Conservation (phyloP, 2,329 filamentous ascomycete species). For the Talaromyces atroroseus region DNA sequence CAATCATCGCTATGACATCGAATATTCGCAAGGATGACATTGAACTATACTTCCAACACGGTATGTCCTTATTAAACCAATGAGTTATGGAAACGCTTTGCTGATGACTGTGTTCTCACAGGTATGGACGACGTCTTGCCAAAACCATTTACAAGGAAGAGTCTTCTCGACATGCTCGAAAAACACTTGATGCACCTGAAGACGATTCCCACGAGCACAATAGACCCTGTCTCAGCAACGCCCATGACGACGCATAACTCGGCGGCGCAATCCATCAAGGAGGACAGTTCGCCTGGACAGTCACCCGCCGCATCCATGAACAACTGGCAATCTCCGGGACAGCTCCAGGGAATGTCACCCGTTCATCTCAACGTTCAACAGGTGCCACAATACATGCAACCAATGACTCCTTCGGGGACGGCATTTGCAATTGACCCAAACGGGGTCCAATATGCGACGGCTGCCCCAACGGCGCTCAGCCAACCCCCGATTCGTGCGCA, state of each 20-base stretch:
- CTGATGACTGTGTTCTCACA: slow-evolving; percentile 33
- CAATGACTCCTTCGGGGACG: slow-evolving; percentile 31
- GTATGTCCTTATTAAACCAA: slow-evolving; percentile 48
- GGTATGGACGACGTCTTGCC: slow-evolving; percentile 97
- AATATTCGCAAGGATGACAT: slow-evolving; percentile 97
- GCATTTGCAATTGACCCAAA: slow-evolving; percentile 36
- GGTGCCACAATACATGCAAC: slow-evolving; percentile 39
- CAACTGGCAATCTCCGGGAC: slow-evolving; percentile 60
- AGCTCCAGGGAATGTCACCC: slow-evolving; percentile 54
- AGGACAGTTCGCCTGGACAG: slow-evolving; percentile 58
- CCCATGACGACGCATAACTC: slow-evolving; percentile 47
- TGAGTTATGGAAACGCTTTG: slow-evolving; percentile 9
- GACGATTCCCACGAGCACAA: slow-evolving; percentile 53
- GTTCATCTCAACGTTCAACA: slow-evolving; percentile 42
- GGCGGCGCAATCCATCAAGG: slow-evolving; percentile 53
- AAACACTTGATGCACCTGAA: slow-evolving; percentile 83
- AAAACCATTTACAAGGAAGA: slow-evolving; percentile 90
- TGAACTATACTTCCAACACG: slow-evolving; percentile 93
- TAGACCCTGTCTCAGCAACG: slow-evolving; percentile 46
- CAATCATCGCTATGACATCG: slow-evolving; percentile 97
- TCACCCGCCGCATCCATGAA: slow-evolving; percentile 54
- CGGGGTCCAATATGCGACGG: slow-evolving; percentile 35
- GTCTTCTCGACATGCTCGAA: slow-evolving; percentile 77
- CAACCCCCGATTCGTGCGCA: slow-evolving; percentile 29
- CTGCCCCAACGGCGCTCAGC: slow-evolving; percentile 31